Percentiles rank a stretch among this genome's conserved stretches.
phyloP scores from a whole-genome alignment of 441 rosid genomes.

The Monsonia emarginata region DNA sequence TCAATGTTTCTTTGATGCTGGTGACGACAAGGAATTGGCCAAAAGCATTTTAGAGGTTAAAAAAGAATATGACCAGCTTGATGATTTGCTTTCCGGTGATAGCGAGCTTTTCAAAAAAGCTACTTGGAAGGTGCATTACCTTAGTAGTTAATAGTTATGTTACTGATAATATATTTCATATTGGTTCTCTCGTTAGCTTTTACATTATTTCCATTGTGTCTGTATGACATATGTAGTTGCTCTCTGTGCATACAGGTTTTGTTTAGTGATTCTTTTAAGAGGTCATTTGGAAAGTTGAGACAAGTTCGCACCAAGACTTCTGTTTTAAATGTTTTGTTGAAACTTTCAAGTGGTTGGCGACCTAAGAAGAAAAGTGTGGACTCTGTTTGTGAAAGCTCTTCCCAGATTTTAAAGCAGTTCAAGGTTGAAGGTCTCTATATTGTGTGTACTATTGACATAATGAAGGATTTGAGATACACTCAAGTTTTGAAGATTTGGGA shows the following conservation, averaged over 20 bases:
- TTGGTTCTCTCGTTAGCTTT: background rate
- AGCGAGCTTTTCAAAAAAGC: constrained; percentile 28
- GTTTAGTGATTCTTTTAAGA: constrained; percentile 32
- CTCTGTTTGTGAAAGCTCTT: constrained; percentile 20
- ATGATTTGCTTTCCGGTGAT: constrained; percentile 29
- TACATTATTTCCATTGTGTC: background rate
- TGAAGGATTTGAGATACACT: constrained; percentile 19
- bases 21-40: constrained; percentile 31
- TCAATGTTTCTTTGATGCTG: constrained; percentile 35
- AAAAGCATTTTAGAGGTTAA: constrained; percentile 24
- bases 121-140: constrained; percentile 35
- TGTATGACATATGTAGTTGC: background rate
- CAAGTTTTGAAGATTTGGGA: constrained; percentile 48
- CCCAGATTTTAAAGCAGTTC: constrained; percentile 26
- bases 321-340: constrained; percentile 22
- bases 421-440: constrained; percentile 24
- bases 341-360: constrained; percentile 42
- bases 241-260: constrained; percentile 21
- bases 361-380: constrained; percentile 28
- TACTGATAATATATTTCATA: background rate
- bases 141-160: background rate
- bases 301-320: constrained; percentile 18
- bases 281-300: constrained; percentile 30
- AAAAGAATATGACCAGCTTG: constrained; percentile 30
- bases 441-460: constrained; percentile 30